Conservation (phyloP, 768 basidiomycete species). For the Mycena albidolilacea region DNA sequence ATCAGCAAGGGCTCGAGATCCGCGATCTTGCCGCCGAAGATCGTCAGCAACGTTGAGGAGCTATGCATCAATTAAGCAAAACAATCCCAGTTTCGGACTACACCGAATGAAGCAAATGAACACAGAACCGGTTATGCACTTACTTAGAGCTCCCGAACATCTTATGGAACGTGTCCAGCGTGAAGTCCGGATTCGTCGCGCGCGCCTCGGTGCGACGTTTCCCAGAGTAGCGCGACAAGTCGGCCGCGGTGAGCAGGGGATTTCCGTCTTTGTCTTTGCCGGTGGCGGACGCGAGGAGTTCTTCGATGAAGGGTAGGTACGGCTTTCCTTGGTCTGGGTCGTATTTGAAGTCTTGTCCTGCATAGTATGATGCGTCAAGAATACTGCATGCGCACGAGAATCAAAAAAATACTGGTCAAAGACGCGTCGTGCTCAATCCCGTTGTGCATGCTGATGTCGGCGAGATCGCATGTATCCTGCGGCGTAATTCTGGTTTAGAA, state of each 20-base stretch:
- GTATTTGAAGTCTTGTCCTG: conserved; percentile 64
- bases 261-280: conserved; percentile 67
- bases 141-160: conserved; percentile 80
- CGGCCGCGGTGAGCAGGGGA: conserved; percentile 67
- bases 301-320: conserved; percentile 66
- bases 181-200: conserved; percentile 69
- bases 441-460: conserved; percentile 80
- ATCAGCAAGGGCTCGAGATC: conserved; percentile 70
- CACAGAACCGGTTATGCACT: conserved; percentile 36
- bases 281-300: conserved; percentile 70
- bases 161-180: conserved; percentile 65
- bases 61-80: conserved; percentile 49
- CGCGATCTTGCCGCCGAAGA: conserved; percentile 74
- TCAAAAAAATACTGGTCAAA: conserved; percentile 64
- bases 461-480: conserved; percentile 73
- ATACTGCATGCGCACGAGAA: background rate
- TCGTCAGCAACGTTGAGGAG: conserved; percentile 72
- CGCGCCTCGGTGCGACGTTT: conserved; percentile 74
- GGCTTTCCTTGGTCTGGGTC: conserved; percentile 68
- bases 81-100: background rate
- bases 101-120: background rate
- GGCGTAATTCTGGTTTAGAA: too few species aligned
- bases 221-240: conserved; percentile 70
- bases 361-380: conserved; percentile 26
- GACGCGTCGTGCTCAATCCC: conserved; percentile 83